Percentiles rank a stretch among this genome's conserved stretches.
phyloP scores from a whole-genome alignment of 2,329 filamentous ascomycete genomes.

The Xylaria sp. region DNA sequence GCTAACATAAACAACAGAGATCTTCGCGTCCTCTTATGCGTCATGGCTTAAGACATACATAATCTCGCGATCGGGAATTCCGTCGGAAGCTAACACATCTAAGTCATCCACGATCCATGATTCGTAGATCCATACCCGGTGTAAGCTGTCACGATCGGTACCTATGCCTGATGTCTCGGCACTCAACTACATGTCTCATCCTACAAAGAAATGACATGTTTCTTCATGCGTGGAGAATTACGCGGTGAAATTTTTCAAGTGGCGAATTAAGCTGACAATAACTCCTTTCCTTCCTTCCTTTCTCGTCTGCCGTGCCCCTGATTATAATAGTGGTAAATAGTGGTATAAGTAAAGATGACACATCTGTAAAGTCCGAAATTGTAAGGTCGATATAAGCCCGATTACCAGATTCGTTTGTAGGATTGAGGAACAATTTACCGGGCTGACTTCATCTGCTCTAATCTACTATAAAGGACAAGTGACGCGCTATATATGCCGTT shows the following conservation, averaged over 20 bases:
- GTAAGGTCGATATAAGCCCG: constrained; percentile 4
- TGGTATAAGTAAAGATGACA: background rate
- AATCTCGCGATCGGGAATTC: background rate
- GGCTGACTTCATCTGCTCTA: background rate
- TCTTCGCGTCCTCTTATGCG: background rate
- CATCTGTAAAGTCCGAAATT: background rate
- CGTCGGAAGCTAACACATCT: background rate
- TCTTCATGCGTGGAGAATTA: background rate
- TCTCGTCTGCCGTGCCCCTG: background rate
- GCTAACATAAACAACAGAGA: too few relatives aligned
- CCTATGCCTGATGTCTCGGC: background rate
- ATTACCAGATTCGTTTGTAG: background rate
- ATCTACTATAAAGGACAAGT: background rate
- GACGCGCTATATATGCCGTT: too few relatives aligned
- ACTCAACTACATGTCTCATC: background rate
- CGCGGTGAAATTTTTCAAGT: background rate
- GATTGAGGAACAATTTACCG: background rate
- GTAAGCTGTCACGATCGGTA: background rate
- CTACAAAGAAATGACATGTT: background rate
- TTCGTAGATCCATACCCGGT: background rate
- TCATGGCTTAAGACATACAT: background rate
- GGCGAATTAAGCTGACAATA: background rate
- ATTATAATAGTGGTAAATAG: background rate
- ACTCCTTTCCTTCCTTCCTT: background rate
- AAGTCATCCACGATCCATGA: background rate